Conservation (phyloP, 2,329 filamentous ascomycete species). For the Bipolaris sorokiniana region DNA sequence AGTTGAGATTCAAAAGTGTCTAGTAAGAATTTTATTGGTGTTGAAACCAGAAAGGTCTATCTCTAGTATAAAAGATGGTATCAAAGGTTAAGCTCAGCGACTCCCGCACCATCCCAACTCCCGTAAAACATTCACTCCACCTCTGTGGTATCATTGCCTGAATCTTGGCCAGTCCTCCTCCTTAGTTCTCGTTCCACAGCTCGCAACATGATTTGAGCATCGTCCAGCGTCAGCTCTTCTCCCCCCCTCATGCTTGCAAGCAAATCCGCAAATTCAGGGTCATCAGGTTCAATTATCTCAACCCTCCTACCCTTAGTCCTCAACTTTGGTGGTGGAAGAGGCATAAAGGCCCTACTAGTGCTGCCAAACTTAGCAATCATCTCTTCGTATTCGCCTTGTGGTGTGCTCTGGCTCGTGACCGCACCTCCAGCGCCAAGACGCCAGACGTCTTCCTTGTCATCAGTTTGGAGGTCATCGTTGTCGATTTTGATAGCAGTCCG, state of each 20-base stretch:
- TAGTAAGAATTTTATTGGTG: conserved; percentile 13
- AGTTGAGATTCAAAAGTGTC: no score
- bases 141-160: conserved; percentile 5
- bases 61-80: conserved; percentile 22
- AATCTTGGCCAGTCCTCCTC: conserved; percentile 11
- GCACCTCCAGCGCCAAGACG: conserved; percentile 88
- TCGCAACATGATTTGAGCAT: conserved; percentile 28
- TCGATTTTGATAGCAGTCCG: conserved; percentile 71
- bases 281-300: conserved; percentile 27
- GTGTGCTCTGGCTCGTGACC: conserved; percentile 81
- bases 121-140: conserved; percentile 10
- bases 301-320: conserved; percentile 18
- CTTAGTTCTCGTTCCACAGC: conserved; percentile 24
- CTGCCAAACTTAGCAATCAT: conserved; percentile 65
- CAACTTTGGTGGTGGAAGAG: conserved; percentile 19
- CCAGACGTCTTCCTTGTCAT: conserved; percentile 66
- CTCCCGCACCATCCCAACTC: conserved; percentile 4
- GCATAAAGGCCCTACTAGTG: conserved; percentile 40
- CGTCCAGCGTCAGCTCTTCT: conserved; percentile 23
- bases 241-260: conserved; percentile 25
- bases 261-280: conserved; percentile 28
- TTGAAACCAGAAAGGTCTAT: conserved; percentile 27
- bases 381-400: conserved; percentile 84
- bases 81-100: conserved; percentile 22
- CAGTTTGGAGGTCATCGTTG: conserved; percentile 6